Conservation (phyloP, 2,329 filamentous ascomycete species). For the Alternaria brassicae region DNA sequence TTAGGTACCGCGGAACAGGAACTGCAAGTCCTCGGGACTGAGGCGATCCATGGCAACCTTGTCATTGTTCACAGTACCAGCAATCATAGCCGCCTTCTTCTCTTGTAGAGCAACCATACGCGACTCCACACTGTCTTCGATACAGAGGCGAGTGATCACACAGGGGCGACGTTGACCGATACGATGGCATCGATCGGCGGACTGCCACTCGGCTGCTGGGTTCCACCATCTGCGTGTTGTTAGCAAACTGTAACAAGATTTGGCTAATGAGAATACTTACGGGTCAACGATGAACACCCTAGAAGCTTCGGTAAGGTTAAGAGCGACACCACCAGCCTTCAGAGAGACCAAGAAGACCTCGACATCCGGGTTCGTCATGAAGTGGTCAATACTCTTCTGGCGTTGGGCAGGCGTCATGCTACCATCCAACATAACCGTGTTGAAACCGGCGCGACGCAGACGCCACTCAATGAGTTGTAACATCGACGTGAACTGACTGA, state of each 20-base stretch:
- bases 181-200: slow-evolving; percentile 82
- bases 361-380: slow-evolving; percentile 93
- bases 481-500: slow-evolving; percentile 98
- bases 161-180: slow-evolving; percentile 95
- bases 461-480: slow-evolving; percentile 97
- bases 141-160: slow-evolving; percentile 91
- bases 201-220: slow-evolving; percentile 99
- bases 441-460: slow-evolving; percentile 93
- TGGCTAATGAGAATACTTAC: slow-evolving; percentile 61
- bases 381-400: slow-evolving; percentile 92
- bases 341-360: slow-evolving; percentile 96
- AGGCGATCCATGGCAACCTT: slow-evolving; percentile 90
- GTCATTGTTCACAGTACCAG: slow-evolving; percentile 94
- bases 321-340: slow-evolving; percentile 92
- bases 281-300: slow-evolving; percentile 96
- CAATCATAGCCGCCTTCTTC: slow-evolving; percentile 99
- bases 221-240: slow-evolving; percentile 84
- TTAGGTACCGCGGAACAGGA: slow-evolving; percentile 83
- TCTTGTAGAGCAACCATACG: slow-evolving; percentile 95
- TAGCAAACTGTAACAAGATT: slow-evolving; percentile 23
- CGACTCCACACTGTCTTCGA: slow-evolving; percentile 96
- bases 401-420: slow-evolving; percentile 95
- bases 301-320: slow-evolving; percentile 94
- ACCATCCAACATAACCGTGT: slow-evolving; percentile 96
- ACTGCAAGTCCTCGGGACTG: slow-evolving; percentile 91